Evolutionary conservation across 2,329 filamentous ascomycete species (phyloP).

Genomic region (Sphaerulina musiva): DNA sequence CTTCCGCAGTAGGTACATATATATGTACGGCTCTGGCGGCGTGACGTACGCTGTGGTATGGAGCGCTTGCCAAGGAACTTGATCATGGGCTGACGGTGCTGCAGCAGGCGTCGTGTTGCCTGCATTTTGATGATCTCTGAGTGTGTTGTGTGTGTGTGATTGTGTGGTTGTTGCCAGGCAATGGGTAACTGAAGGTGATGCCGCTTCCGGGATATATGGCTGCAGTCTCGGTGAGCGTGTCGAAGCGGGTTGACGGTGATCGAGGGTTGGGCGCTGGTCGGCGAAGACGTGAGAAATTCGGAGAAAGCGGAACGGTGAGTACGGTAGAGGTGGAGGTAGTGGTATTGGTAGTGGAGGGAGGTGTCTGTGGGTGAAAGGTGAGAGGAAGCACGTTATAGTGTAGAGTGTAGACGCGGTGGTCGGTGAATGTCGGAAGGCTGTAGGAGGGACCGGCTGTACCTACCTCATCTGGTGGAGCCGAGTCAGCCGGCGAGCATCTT

Average conservation of each 20-base stretch:
- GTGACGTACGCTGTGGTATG: constrained; percentile 39
- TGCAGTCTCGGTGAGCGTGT: too few species aligned
- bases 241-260: too few species aligned
- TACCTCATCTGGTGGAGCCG: too few species aligned
- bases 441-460: too few species aligned
- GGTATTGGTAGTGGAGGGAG: background rate
- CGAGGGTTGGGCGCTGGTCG: too few species aligned
- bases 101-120: constrained; percentile 42
- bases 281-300: too few species aligned
- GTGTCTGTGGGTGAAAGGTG: background rate
- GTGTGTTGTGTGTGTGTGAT: constrained; percentile 12
- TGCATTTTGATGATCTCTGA: constrained; percentile 33
- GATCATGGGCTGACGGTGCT: constrained; percentile 47
- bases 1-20: background rate
- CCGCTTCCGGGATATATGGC: too few species aligned
- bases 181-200: background rate
- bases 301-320: background rate
- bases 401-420: background rate
- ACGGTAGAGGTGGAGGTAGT: background rate
- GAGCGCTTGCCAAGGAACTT: constrained; percentile 46
- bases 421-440: background rate
- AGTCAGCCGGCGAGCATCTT: background rate
- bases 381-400: too few species aligned
- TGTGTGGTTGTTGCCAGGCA: background rate
- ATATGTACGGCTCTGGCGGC: background rate